Percentiles rank a stretch among this genome's conserved stretches.
Evolutionary conservation across 2,329 filamentous ascomycete species (phyloP).

Genomic region (Verruconis gallopava): DNA sequence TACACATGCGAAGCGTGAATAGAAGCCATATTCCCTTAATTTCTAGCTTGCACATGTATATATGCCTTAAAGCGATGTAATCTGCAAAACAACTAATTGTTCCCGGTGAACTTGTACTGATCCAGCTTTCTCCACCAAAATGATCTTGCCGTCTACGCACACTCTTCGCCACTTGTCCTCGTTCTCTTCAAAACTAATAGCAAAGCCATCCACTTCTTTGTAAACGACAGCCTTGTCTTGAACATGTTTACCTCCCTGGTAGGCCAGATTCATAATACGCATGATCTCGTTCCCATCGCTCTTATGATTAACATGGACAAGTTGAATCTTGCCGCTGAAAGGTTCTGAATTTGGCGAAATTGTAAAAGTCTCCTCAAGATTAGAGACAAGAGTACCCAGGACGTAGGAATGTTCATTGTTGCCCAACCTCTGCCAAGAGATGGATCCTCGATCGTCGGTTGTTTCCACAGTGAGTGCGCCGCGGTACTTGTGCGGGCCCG

Average conservation of each 20-base stretch:
- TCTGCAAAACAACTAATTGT: neutral
- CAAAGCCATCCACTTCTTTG: conserved; percentile 52
- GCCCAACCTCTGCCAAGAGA: neutral
- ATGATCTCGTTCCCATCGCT: conserved; percentile 54
- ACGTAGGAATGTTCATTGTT: conserved; percentile 58
- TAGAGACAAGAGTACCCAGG: conserved; percentile 62
- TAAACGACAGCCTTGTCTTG: conserved; percentile 51
- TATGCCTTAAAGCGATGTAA: too few species aligned
- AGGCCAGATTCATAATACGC: conserved; percentile 58
- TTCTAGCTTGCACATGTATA: too few species aligned
- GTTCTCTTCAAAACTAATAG: conserved; percentile 51
- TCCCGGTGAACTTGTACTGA: conserved; percentile 48
- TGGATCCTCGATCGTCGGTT: neutral
- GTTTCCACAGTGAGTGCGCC: conserved; percentile 21
- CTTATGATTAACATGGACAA: conserved; percentile 60
- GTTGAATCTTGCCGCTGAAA: conserved; percentile 54
- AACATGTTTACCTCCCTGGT: conserved; percentile 44
- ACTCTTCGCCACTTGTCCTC: conserved; percentile 69
- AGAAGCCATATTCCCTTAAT: too few species aligned
- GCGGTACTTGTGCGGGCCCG: conserved; percentile 41
- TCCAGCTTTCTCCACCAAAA: conserved; percentile 57
- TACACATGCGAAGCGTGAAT: too few species aligned
- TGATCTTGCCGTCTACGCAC: conserved; percentile 85
- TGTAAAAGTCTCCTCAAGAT: conserved; percentile 67
- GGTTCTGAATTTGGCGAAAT: conserved; percentile 64